Evolutionary conservation across 202 grass and related monocot species (phyloP), one percentile per base, ranked within the genome.

Genomic region (Hordeum pubiflorum): DNA sequence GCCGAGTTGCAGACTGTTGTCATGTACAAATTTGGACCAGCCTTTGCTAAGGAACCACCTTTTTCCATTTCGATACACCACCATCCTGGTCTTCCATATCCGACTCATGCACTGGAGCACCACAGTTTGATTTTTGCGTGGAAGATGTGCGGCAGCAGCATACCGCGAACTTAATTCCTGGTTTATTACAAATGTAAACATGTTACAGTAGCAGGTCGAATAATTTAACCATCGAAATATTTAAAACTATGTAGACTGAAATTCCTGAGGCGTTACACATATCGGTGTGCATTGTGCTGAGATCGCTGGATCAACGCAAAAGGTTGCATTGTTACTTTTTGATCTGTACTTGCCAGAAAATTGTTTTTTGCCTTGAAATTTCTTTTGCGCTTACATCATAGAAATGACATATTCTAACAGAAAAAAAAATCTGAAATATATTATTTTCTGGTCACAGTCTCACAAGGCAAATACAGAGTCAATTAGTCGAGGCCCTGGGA

Each of bases 1-100:
- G 8, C 86, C 85, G 1, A 82, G 20, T 39, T 78, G 48, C 50
- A 96, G 65, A 64, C 43, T 72, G 64, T 89, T 96, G 41, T 90
- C 82, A 15, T 12, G 23, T 39, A n/a, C 86, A 36, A 96, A 96
- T 22, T 75, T 39, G 59, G 24, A 7, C 83, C 88, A 86, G 59
- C 79, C 70, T 46, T 6, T 39, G 22, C 40, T 39, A 37, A 89
- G 44, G 29, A 57, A 18, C 74, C 76, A 64, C 60, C 60, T 66
- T 24, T 23, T 77, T 21, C 77, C 63, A 12, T 66, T 77, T 3
- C 39, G 20, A 12, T 72, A 11, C 21, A 36, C 15, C 80, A 82
- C n/a, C 80, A 82, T 63, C 10, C 61, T 58, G 2, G 79, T 22
- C 5, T n/a, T 20, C 88, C 88, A 93, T 76, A 24, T 12, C 50